These are phyloP conservation scores for Urochloa ruziziensis DNA, from an alignment of 176 grass and related monocot species.

Conservation along the genomic window DNA sequence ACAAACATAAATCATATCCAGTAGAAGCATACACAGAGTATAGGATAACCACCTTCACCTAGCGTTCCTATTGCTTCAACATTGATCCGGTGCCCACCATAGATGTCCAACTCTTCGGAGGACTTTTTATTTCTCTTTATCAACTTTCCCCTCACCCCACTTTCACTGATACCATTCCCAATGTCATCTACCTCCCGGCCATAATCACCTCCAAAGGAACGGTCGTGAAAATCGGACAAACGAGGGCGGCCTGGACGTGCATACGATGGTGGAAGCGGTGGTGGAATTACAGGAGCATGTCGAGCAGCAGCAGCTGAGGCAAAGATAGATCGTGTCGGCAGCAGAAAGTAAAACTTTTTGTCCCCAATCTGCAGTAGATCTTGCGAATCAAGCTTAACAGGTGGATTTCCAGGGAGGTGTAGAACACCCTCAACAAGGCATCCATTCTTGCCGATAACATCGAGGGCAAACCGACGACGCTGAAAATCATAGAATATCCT, in stretches of 20 bases:
- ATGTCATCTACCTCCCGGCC: constrained; percentile 45
- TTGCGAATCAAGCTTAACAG: constrained; percentile 84
- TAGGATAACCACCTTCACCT: constrained; percentile 32
- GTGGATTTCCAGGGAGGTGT: constrained; percentile 65
- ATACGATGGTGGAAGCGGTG: constrained; percentile 30
- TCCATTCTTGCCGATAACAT: constrained; percentile 92
- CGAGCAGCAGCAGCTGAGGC: constrained; percentile 53
- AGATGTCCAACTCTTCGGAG: constrained; percentile 39
- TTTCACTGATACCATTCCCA: constrained; percentile 43
- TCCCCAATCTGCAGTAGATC: constrained; percentile 95
- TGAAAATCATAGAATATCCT: constrained; percentile 92
- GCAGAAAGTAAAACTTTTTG: constrained; percentile 89
- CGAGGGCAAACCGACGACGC: constrained; percentile 79
- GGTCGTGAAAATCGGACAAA: constrained; percentile 46
- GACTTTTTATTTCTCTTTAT: constrained; percentile 46
- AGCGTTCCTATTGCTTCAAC: constrained; percentile 47
- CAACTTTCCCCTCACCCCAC: constrained; percentile 31
- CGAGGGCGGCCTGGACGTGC: constrained; percentile 42
- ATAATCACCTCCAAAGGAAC: constrained; percentile 49
- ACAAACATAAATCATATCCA: not conserved
- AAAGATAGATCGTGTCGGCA: constrained; percentile 75
- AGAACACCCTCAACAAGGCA: constrained; percentile 83
- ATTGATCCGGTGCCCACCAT: constrained; percentile 50
- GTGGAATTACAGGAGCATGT: constrained; percentile 43
- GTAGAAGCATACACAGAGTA: not conserved